Evolutionary conservation across 805 yeast species (phyloP).

Genomic region (Debaryomyces hansenii): DNA sequence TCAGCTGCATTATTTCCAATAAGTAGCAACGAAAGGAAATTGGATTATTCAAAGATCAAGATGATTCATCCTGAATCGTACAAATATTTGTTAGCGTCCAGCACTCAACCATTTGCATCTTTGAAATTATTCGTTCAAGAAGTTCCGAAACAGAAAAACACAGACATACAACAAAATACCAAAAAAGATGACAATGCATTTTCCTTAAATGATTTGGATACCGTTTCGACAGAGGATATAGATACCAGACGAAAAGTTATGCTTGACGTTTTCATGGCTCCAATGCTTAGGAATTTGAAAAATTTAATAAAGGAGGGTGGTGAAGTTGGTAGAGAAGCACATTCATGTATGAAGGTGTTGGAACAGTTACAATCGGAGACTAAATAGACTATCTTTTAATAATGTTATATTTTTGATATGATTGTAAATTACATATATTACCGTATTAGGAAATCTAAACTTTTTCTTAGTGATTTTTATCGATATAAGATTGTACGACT

Average conservation of each 20-base stretch:
- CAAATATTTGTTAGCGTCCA: constrained; percentile 53
- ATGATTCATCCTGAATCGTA: constrained; percentile 48
- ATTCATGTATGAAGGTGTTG: constrained; percentile 19
- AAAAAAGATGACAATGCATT: constrained; percentile 22
- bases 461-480: neutral
- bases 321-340: constrained; percentile 57
- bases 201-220: constrained; percentile 39
- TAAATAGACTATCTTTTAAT: neutral
- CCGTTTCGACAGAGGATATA: constrained; percentile 59
- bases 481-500: neutral
- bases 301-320: constrained; percentile 68
- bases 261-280: constrained; percentile 50
- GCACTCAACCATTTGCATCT: constrained; percentile 64
- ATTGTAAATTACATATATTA: neutral
- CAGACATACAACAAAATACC: constrained; percentile 1
- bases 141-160: constrained; percentile 3
- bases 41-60: constrained; percentile 13
- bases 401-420: neutral
- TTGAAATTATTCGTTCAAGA: constrained; percentile 57
- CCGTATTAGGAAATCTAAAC: neutral
- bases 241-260: constrained; percentile 55
- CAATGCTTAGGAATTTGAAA: constrained; percentile 50
- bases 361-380: constrained; percentile 3
- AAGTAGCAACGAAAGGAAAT: constrained; percentile 10
- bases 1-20: constrained; percentile 39